Base-by-base conservation (phyloP, 2,329 filamentous ascomycete genomes). In the Hysterium pulicare region DNA sequence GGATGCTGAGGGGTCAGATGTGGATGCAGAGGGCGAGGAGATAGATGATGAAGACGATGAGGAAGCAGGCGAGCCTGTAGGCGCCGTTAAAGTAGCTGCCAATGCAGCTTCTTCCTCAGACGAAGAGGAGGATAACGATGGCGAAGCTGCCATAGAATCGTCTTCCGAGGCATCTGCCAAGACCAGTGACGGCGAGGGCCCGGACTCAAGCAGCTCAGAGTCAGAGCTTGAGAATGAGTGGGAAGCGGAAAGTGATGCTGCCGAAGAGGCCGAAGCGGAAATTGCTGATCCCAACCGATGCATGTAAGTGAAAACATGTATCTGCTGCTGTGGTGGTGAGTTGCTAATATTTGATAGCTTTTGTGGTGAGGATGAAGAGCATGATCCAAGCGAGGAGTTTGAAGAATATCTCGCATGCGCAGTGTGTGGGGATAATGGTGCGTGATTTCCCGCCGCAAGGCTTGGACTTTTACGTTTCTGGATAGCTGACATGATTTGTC, bases 341-440 rank as follows among this genome's bases (percentile, higher is more conserved):
- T 7, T 39, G 20, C 21, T 30, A 30, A 39, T 30, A 22, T 22
- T 21, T 19, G 9, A 49, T 69, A 86, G 89, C 51, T 94, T 91
- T 58, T 96, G 90, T 70, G 82, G 83, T 43, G 78, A 88, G 62
- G 83, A 87, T 51, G 88, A 94, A 68, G 86, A 93, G 41, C 77
- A 91, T 49, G 88, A 91, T 55, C 87, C 87, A 1, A 83, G 79
- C 50, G 86, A 87, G 51, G 87, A 90, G 50, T 93, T 84, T 57
- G 89, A 93, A 65, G 75, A 84, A 45, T 89, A 85, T 63, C 73
- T 96, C 46, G 73, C 83, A 40, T 96, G 91, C 67, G 75, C 74
- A 46, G 76, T 81, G 50, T 97, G 91, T 68, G 83, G 83, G 51
- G 86, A 91, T 61, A 86, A 89, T 68, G 83, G 90, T 95, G 74